Conservation (phyloP, 1,284 basidiomycete genomes). For the Malassezia obtusa region DNA sequence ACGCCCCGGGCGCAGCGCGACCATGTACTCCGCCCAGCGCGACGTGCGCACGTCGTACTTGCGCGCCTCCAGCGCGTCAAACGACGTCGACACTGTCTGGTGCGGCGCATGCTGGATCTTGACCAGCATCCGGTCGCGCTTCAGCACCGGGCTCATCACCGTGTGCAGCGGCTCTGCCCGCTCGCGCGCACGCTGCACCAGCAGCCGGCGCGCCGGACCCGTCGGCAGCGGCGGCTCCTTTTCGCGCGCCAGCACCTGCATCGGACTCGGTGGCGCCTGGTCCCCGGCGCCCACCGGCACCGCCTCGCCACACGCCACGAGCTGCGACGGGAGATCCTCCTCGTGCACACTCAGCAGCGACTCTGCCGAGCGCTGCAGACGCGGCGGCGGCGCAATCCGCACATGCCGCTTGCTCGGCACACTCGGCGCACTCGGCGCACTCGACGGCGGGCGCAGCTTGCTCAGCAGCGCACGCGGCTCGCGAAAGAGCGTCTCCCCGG, state of each 20-base stretch:
- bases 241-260: conserved; percentile 31
- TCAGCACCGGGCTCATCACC: conserved; percentile 9
- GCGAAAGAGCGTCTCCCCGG: too few species aligned
- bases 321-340: not conserved
- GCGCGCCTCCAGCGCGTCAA: conserved; percentile 60
- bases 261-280: conserved; percentile 24
- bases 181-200: not conserved
- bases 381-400: not conserved
- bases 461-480: too few species aligned
- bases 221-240: conserved; percentile 2
- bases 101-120: conserved; percentile 59
- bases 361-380: too few species aligned
- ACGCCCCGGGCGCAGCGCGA: conserved; percentile 63
- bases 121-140: conserved; percentile 73
- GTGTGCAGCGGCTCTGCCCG: not conserved
- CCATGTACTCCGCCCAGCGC: conserved; percentile 66
- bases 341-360: not conserved
- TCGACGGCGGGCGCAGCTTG: too few species aligned
- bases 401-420: not conserved
- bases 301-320: not conserved
- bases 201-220: not conserved
- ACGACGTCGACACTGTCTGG: conserved; percentile 54
- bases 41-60: conserved; percentile 56
- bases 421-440: too few species aligned
- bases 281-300: conserved; percentile 22